These are phyloP conservation scores for Acidomyces sp. DNA, from an alignment of 495 filamentous ascomycete species.

Conservation along the genomic window DNA sequence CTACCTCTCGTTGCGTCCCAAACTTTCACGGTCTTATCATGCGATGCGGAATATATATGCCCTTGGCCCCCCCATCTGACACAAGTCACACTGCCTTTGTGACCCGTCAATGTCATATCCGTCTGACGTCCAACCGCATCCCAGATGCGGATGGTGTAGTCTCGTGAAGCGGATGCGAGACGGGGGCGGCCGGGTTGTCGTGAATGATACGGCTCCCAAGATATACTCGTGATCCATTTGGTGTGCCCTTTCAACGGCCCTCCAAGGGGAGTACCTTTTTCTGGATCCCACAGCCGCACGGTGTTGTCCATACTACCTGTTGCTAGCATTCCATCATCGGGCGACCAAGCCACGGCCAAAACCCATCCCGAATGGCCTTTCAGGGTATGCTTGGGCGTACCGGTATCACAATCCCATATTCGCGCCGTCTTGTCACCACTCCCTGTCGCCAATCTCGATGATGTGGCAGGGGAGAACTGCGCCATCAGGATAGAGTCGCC, in stretches of 20 bases:
- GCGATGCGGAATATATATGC: conserved; percentile 74
- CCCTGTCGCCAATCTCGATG: conserved; percentile 72
- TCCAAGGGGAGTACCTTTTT: conserved; percentile 64
- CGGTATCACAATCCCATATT: conserved; percentile 92
- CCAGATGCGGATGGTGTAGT: conserved; percentile 83
- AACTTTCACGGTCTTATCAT: conserved; percentile 85
- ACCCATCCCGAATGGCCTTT: conserved; percentile 95
- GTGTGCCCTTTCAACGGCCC: conserved; percentile 74
- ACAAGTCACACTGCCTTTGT: conserved; percentile 77
- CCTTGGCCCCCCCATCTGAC: conserved; percentile 91
- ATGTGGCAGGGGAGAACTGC: conserved; percentile 73
- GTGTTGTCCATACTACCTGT: conserved; percentile 92
- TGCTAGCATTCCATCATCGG: conserved; percentile 66
- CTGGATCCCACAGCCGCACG: conserved; percentile 79
- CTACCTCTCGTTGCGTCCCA: conserved; percentile 75
- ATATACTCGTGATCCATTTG: conserved; percentile 77
- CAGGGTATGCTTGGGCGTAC: conserved; percentile 75
- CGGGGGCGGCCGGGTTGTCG: conserved; percentile 61
- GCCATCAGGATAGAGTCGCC: conserved; percentile 82
- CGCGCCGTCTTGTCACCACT: conserved; percentile 85
- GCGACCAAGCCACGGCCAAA: conserved; percentile 72
- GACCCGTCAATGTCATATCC: conserved; percentile 71
- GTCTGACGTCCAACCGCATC: conserved; percentile 62
- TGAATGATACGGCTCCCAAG: conserved; percentile 91
- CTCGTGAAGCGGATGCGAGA: conserved; percentile 79